Evolutionary conservation across 1,284 basidiomycete species (phyloP).

Genomic region (Ganoderma meredithae): DNA sequence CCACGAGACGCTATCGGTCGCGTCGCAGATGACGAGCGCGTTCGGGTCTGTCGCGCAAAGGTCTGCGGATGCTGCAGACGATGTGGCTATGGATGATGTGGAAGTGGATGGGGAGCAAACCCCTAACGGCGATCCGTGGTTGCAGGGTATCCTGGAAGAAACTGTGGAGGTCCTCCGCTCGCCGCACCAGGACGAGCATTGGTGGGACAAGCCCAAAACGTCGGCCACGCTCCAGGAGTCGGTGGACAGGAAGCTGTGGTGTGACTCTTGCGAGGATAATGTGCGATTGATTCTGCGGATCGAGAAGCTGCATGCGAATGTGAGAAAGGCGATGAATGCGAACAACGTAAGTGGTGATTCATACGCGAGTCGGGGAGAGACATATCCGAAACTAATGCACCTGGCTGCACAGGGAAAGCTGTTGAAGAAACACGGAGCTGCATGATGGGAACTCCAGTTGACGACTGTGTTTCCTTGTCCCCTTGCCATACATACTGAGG

Average conservation of each 20-base stretch:
- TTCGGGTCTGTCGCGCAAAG: not conserved
- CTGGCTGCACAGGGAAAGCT: not conserved
- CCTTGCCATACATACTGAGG: not conserved
- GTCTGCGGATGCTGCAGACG: not conserved
- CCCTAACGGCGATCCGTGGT: constrained; percentile 12
- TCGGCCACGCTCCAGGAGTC: constrained; percentile 13
- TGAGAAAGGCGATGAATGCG: constrained; percentile 8
- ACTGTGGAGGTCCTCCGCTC: constrained; percentile 14
- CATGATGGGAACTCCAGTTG: not conserved
- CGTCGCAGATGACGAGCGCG: constrained; percentile 7
- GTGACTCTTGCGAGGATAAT: constrained; percentile 13
- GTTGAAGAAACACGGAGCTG: not conserved
- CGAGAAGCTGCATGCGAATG: constrained; percentile 13
- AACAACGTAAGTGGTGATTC: constrained; percentile 14
- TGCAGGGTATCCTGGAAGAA: constrained; percentile 8
- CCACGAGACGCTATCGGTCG: constrained; percentile 6
- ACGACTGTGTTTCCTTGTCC: not conserved
- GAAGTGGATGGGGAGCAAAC: not conserved
- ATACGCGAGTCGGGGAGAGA: not conserved
- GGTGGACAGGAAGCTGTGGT: constrained; percentile 16
- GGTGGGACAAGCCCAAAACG: constrained; percentile 12
- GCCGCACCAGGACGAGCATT: constrained; percentile 11
- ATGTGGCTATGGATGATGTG: not conserved
- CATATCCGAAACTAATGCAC: not conserved
- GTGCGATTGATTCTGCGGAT: constrained; percentile 14